Conservation (phyloP, 1,284 basidiomycete genomes). For the Irpex sp. region DNA sequence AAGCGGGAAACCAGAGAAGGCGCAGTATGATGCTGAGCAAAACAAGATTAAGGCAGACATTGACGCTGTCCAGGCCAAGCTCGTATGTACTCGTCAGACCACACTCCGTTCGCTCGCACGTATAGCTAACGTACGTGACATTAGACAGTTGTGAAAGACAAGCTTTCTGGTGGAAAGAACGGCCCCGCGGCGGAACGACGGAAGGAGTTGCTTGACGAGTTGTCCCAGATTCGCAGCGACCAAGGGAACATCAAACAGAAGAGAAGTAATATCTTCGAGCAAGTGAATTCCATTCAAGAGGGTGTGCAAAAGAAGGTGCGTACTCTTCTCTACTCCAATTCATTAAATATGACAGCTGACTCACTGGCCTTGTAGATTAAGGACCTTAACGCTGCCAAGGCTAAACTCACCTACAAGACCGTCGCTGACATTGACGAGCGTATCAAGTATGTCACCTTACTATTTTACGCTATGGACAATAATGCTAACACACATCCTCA, state of each 20-base stretch:
- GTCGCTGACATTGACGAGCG: slow-evolving; percentile 86
- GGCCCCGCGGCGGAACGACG: slow-evolving; percentile 68
- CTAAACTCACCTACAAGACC: slow-evolving; percentile 82
- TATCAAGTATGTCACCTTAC: slow-evolving; percentile 57
- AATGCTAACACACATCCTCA: slow-evolving; percentile 26
- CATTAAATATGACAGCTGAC: slow-evolving; percentile 6
- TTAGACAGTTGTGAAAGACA: slow-evolving; percentile 74
- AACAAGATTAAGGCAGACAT: slow-evolving; percentile 79
- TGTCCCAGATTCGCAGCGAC: slow-evolving; percentile 74
- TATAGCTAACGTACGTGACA: background rate
- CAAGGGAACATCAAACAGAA: slow-evolving; percentile 80
- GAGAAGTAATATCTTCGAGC: slow-evolving; percentile 75
- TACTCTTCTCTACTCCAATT: background rate
- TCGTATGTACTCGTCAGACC: slow-evolving; percentile 48
- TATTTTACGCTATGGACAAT: slow-evolving; percentile 10
- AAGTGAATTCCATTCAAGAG: slow-evolving; percentile 82
- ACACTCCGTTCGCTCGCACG: background rate
- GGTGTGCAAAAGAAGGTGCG: slow-evolving; percentile 77
- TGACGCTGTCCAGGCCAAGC: slow-evolving; percentile 70
- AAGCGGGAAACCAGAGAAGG: slow-evolving; percentile 74
- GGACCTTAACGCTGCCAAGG: slow-evolving; percentile 79
- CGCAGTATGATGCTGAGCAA: slow-evolving; percentile 77
- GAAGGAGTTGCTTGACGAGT: slow-evolving; percentile 72
- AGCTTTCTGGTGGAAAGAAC: slow-evolving; percentile 63
- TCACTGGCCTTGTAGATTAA: slow-evolving; percentile 55